These are phyloP conservation scores for Acacia crassicarpa DNA, from an alignment of 306 rosid genomes.

Conservation along the genomic window DNA sequence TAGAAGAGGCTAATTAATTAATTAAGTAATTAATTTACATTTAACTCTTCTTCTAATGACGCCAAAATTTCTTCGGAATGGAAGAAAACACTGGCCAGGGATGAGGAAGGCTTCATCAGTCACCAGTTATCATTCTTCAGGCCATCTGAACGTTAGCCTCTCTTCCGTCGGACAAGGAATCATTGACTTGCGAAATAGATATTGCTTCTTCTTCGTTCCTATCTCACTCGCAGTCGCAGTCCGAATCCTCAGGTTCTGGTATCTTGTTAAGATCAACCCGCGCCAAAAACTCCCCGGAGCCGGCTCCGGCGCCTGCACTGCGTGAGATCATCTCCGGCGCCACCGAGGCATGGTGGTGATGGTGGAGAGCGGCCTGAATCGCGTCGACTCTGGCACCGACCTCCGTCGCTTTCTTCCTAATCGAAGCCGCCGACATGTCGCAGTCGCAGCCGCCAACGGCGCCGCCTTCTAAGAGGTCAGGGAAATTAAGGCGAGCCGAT, in stretches of 20 bases:
- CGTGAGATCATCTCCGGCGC: conserved; percentile 35
- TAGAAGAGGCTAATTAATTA: background rate
- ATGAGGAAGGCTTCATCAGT: conserved; percentile 57
- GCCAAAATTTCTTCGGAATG: conserved; percentile 69
- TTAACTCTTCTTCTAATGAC: conserved; percentile 54
- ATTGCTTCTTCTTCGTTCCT: conserved; percentile 38
- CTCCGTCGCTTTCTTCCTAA: conserved; percentile 87
- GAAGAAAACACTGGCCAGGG: conserved; percentile 6
- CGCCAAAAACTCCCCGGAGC: conserved; percentile 43
- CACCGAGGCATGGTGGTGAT: conserved; percentile 36
- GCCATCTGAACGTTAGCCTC: conserved; percentile 53
- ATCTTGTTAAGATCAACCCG: conserved; percentile 80
- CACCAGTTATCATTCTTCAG: conserved; percentile 40
- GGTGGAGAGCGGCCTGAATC: conserved; percentile 56
- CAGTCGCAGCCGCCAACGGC: conserved; percentile 19
- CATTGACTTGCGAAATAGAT: no score
- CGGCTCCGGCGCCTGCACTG: conserved; percentile 12
- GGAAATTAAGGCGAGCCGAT: conserved; percentile 87
- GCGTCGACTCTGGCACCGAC: conserved; percentile 96
- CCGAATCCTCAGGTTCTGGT: conserved; percentile 88
- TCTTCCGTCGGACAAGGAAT: background rate
- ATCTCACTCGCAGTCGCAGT: conserved; percentile 60
- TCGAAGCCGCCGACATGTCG: conserved; percentile 86
- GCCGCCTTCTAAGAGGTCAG: conserved; percentile 56
- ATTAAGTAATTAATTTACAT: conserved; percentile 51